Evolutionary conservation across 2,329 filamentous ascomycete genomes (phyloP), one percentile per base, ranked within the genome.

Genomic region (Aspergillus alliaceus): DNA sequence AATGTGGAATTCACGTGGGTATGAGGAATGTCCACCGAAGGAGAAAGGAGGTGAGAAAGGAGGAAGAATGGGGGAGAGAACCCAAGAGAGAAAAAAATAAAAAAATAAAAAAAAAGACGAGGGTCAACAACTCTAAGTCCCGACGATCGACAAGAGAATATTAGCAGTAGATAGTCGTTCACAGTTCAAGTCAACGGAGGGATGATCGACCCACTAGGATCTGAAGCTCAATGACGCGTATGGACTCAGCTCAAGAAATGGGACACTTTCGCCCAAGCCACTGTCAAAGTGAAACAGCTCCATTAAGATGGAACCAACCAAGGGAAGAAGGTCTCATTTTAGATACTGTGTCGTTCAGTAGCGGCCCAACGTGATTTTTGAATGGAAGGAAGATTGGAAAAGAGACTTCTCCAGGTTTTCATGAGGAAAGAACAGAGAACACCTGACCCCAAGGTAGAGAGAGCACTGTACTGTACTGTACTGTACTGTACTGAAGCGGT

Each of bases 141-240:
- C 25, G 40, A 25, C 22, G 57, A 61, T 53, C 57, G 51, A 53
- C 56, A 53, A 34, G 27, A 18, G 47, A 56, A 44, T 2, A 40
- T 18, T 20, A 40, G 37, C 27, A 22, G 40, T 24, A 53, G 18
- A 34, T 51, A 9, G 32, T 22, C 24, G 24, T 35, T 40, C 50
- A 15, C 32, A 27, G 14, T 51, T 34, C 25, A 48, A 57, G 51
- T 27, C 15, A 22, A 9, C 15, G 18, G 47, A 52, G 44, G 29
- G 61, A 61, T 48, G 61, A 64, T 62, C 62, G 60, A 56, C 59
- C 57, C 62, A 64, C 56, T 46, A 22, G 50, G 60, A 64, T 61
- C 55, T 58, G 50, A 54, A 60, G 32, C 35, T 51, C 57, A 59
- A 61, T 64, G 60, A 64, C 60, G 60, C 60, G 60, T 63, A 63